phyloP scores from a whole-genome alignment of 2,329 filamentous ascomycete genomes.

The Colletotrichum melonis region DNA sequence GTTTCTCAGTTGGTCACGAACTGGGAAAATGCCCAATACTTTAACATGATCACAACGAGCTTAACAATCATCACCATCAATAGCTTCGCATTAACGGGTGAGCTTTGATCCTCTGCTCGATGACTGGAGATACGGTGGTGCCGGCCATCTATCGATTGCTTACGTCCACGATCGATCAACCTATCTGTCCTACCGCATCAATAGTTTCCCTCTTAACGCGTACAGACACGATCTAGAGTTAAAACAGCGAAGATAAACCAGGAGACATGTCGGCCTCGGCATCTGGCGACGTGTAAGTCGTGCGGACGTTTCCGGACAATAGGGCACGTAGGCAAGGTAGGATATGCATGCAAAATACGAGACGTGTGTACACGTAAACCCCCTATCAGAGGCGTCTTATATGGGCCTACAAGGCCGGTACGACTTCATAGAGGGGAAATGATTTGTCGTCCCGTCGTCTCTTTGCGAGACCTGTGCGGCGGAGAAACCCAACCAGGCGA shows the following conservation, averaged over 20 bases:
- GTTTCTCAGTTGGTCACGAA: too few relatives aligned
- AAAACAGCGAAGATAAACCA: background rate
- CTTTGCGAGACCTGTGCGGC: background rate
- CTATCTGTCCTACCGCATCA: background rate
- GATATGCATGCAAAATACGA: background rate
- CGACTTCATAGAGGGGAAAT: background rate
- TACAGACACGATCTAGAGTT: background rate
- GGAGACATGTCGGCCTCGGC: background rate
- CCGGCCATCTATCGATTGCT: background rate
- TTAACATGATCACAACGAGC: too few relatives aligned
- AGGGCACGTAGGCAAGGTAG: background rate
- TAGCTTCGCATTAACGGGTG: background rate
- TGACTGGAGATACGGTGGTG: background rate
- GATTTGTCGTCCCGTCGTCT: background rate
- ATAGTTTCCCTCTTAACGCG: background rate
- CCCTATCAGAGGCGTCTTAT: background rate
- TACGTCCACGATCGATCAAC: background rate
- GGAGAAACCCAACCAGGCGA: background rate
- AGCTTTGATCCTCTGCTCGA: background rate
- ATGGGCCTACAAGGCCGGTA: background rate
- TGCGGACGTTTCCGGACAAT: background rate
- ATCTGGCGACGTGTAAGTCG: background rate
- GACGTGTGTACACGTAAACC: background rate
- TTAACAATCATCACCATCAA: background rate
- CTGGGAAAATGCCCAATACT: too few relatives aligned